phyloP scores from a whole-genome alignment of 306 rosid species.

The Canavalia ensiformis region DNA sequence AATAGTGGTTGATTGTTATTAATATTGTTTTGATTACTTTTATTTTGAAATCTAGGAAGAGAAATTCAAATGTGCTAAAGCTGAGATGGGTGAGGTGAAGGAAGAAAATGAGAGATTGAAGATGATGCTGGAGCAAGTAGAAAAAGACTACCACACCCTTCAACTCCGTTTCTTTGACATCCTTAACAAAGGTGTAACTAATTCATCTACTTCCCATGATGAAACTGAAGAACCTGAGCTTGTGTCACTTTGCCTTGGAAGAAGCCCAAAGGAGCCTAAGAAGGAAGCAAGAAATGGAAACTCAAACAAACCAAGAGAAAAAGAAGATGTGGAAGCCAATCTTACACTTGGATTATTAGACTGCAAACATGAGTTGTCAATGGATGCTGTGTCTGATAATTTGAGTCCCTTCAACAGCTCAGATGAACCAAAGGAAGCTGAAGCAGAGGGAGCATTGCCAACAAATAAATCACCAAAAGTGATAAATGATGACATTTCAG shows the following conservation, averaged over 20 bases:
- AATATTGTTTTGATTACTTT: too few relatives aligned
- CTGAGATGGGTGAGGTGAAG: constrained; percentile 74
- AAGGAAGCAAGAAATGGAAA: constrained; percentile 43
- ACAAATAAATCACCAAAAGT: constrained; percentile 47
- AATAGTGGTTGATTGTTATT: too few relatives aligned
- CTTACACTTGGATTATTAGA: constrained; percentile 70
- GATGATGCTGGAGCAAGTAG: constrained; percentile 56
- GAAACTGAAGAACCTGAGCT: constrained; percentile 59
- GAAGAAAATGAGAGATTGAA: constrained; percentile 84
- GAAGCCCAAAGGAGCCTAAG: constrained; percentile 47
- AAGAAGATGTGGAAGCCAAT: constrained; percentile 52
- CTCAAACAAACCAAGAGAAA: constrained; percentile 38
- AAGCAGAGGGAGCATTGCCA: constrained; percentile 35
- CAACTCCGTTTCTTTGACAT: constrained; percentile 65
- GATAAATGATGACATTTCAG: constrained; percentile 55
- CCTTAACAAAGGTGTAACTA: constrained; percentile 37
- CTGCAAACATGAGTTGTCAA: constrained; percentile 49
- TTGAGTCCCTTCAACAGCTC: constrained; percentile 57
- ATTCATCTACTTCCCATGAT: constrained; percentile 41
- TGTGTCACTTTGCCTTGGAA: constrained; percentile 78
- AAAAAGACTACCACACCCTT: constrained; percentile 70
- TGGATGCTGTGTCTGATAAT: constrained; percentile 38
- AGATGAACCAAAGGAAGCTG: constrained; percentile 66
- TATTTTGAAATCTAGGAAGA: constrained; percentile 48
- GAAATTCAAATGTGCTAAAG: constrained; percentile 58